Evolutionary conservation across 2,329 filamentous ascomycete species (phyloP), one percentile per base, ranked within the genome.

Genomic region (Ophiostoma tasmaniense): DNA sequence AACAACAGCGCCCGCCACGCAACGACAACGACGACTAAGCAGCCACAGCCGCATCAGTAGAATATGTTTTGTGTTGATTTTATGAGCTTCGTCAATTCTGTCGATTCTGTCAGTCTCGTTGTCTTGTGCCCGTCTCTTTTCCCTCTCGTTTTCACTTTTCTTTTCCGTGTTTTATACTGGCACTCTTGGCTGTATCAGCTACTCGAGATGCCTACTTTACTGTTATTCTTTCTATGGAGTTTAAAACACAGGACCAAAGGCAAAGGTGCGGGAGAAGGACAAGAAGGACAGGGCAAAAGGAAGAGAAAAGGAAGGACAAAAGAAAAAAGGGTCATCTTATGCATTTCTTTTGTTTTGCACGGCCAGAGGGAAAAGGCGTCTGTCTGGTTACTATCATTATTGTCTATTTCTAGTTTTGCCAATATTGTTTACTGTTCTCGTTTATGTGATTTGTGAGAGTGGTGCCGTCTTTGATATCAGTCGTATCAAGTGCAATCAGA

Each of bases 11-110:
- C 50, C 69, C 75, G 71, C 76, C 76, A 62, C 83, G 82, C 72
- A 83, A 87, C 72, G 83, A 86, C 75, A 84, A 86, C 73, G 85
- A 87, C 74, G 86, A 70, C 81, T 78, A 78, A 42, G 22, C 55
- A 55, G 20, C 22, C 50, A 55, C 42, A 33, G 33, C 33, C 33
- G 33, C 42, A 7, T 7, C 42, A 20, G 20, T 45, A 45, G 62
- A 11, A 42, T 10, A 45, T 22, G 39, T 64, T 65, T 66, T 39
- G 28, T 37, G 50, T 55, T 55, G 50, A 28, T 25, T 55, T 55
- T 25, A 55, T 25, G 50, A 28, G 50, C 50, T 55, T 3, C 35
- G 68, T 52, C 39, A 42, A 67, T 50, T 35, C 50, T 62, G 17
- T 52, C 62, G 11, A n/a, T 14, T 55, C 50, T 55, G 50, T 55